Evolutionary conservation across 2,329 filamentous ascomycete species (phyloP).

Genomic region (Xylaria polymorpha): DNA sequence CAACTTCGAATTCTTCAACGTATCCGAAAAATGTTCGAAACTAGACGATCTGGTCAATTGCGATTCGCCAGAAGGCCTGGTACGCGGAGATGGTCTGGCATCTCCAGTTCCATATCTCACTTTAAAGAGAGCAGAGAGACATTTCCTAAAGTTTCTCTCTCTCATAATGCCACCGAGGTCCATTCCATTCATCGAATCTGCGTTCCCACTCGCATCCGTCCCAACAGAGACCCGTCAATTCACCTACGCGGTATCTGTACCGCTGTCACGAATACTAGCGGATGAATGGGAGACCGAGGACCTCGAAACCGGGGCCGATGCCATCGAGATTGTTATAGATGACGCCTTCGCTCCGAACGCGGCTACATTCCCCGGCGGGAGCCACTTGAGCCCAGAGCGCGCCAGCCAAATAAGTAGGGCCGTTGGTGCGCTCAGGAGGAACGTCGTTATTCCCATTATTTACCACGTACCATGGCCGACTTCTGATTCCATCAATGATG

Average conservation of each 20-base stretch:
- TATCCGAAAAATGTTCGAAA: conserved; percentile 65
- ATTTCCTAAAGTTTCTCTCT: conserved; percentile 76
- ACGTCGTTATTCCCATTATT: conserved; percentile 70
- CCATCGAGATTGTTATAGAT: conserved; percentile 70
- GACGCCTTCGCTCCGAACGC: conserved; percentile 25
- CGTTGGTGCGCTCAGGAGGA: conserved; percentile 70
- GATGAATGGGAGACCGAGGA: conserved; percentile 70
- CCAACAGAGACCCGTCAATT: conserved; percentile 70
- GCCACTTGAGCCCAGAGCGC: conserved; percentile 46
- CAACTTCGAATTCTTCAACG: conserved; percentile 82
- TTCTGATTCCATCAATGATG: conserved; percentile 41
- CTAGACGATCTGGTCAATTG: conserved; percentile 36
- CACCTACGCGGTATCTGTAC: conserved; percentile 74
- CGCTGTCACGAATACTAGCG: conserved; percentile 66
- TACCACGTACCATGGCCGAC: conserved; percentile 60
- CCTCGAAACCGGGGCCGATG: conserved; percentile 74
- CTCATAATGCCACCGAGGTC: conserved; percentile 66
- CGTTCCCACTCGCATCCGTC: conserved; percentile 72
- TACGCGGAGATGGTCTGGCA: conserved; percentile 51
- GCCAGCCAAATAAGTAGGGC: conserved; percentile 66
- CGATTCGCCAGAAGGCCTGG: conserved; percentile 17
- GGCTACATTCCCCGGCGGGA: background rate
- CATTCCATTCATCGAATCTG: conserved; percentile 70
- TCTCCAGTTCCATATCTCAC: conserved; percentile 71
- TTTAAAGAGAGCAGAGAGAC: conserved; percentile 74